A percentile compares a stretch with the other conserved stretches of the same genome.
These are phyloP conservation scores for Fraxinus sp. DNA, from an alignment of 305 asterid genomes.

Conservation along the genomic window DNA sequence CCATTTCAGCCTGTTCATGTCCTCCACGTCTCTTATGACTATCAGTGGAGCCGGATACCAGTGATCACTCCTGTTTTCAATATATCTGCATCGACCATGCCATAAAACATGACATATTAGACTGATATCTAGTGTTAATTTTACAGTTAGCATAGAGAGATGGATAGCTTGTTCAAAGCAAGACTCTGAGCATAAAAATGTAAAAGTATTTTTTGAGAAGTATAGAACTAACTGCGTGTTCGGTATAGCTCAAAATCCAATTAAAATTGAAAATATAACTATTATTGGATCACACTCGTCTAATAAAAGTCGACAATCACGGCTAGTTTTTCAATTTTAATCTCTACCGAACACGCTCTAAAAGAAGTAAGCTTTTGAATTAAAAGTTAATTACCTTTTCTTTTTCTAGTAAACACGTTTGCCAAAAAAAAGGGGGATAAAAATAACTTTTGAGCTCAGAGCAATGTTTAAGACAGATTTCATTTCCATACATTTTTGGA, in stretches of 20 bases:
- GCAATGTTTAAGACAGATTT: neutral
- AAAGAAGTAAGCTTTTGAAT: neutral
- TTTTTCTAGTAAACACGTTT: neutral
- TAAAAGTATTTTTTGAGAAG: neutral
- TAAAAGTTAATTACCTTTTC: neutral
- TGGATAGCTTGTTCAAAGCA: neutral
- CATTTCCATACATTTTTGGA: neutral
- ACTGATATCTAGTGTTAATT: neutral
- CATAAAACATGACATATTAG: neutral
- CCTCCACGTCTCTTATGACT: conserved; percentile 74
- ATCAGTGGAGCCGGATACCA: conserved; percentile 71
- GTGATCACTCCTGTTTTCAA: conserved; percentile 59
- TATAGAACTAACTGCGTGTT: too few relatives aligned
- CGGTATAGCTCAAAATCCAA: too few relatives aligned
- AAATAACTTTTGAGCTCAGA: neutral
- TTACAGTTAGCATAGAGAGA: neutral
- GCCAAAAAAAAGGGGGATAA: neutral
- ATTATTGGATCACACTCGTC: too few relatives aligned
- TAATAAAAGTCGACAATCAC: too few relatives aligned
- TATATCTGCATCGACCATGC: conserved; percentile 41
- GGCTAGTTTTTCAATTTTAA: too few relatives aligned
- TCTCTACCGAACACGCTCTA: neutral
- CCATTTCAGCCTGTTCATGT: conserved; percentile 72
- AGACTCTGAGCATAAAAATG: neutral
- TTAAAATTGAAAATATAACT: too few relatives aligned